Base-by-base conservation (phyloP, 2,329 filamentous ascomycete genomes). In the Mariannaea elegans region DNA sequence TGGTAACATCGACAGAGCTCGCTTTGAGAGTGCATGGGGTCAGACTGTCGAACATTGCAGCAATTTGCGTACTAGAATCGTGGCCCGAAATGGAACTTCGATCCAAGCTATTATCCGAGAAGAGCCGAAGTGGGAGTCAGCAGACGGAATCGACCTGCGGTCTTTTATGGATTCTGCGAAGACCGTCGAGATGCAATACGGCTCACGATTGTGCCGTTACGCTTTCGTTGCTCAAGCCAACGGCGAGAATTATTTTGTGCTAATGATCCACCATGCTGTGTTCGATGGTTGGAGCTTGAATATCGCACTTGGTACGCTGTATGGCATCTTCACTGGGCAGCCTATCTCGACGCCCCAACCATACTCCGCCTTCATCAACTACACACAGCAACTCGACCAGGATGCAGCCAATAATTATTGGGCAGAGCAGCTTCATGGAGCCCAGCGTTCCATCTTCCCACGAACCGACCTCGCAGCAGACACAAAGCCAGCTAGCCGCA, bases 401-500 rank as follows among this genome's bases (percentile, higher is more conserved):
- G 7, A 13, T 5, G 32, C 31, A 5, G 39, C 51, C 10, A 21
- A 31, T 13, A 8, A 19, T n/a, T 54, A 46, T 19, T 54, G 51
- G 51, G 46, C n/a, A 7, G 21, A 38, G 5, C 41, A 54, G 10
- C 41, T 54, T 2, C 12, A 39, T 4, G 51, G 51, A 2, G 51
- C 51, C 10, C 51, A 54, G 23, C 27, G 14, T n/a, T 31, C 77
- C 72, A 45, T 67, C 74, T 8, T 75, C 76, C 4, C 80, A 80
- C 56, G 79, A 81, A 55, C 76, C 79, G 4, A 73, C 76, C 46
- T 32, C 13, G 48, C 77, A 82, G 4, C 77, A 83, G 63, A 81
- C 78, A 1, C 71, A 82, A 3, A 71, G 84, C 1, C 79, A 83
- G 62, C 75, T 81, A 21, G 77, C 82, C 7, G 77, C 83, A 62